phyloP scores from a whole-genome alignment of 164 flowering plant genomes.

The Annona squamosa region DNA sequence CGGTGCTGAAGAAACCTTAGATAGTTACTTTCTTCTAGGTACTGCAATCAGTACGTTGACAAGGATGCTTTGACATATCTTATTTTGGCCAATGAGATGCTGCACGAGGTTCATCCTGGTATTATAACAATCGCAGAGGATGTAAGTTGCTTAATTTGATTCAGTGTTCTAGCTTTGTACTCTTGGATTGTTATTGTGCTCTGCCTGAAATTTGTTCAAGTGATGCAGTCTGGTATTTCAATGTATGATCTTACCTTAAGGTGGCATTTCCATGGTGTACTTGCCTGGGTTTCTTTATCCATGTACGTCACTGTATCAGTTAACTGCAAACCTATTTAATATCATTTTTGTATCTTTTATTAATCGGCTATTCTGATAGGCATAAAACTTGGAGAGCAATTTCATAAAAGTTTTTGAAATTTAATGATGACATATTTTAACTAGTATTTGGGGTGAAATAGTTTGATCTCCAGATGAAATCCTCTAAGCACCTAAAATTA shows the following conservation, averaged over 20 bases:
- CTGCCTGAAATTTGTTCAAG: neutral
- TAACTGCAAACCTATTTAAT: too few relatives aligned
- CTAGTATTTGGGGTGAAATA: too few relatives aligned
- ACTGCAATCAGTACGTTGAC: slow-evolving; percentile 92
- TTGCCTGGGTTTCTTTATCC: too few relatives aligned
- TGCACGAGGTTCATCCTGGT: slow-evolving; percentile 75
- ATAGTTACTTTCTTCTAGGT: slow-evolving; percentile 38
- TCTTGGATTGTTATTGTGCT: neutral
- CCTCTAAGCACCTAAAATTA: too few relatives aligned
- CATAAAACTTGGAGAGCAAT: too few relatives aligned
- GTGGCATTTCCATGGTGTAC: neutral
- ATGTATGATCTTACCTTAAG: too few relatives aligned
- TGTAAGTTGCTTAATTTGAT: slow-evolving; percentile 35
- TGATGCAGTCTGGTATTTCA: neutral
- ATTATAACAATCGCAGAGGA: slow-evolving; percentile 96
- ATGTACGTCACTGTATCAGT: too few relatives aligned
- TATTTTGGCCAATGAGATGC: slow-evolving; percentile 82
- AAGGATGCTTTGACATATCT: slow-evolving; percentile 84
- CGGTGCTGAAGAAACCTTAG: neutral
- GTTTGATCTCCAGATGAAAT: too few relatives aligned
- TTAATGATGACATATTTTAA: too few relatives aligned
- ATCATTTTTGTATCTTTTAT: too few relatives aligned
- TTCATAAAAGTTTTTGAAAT: too few relatives aligned
- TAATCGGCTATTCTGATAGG: too few relatives aligned
- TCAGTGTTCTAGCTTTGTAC: neutral